Evolutionary conservation across 2,329 filamentous ascomycete genomes (phyloP).

Genomic region (Penicillium polonicum): DNA sequence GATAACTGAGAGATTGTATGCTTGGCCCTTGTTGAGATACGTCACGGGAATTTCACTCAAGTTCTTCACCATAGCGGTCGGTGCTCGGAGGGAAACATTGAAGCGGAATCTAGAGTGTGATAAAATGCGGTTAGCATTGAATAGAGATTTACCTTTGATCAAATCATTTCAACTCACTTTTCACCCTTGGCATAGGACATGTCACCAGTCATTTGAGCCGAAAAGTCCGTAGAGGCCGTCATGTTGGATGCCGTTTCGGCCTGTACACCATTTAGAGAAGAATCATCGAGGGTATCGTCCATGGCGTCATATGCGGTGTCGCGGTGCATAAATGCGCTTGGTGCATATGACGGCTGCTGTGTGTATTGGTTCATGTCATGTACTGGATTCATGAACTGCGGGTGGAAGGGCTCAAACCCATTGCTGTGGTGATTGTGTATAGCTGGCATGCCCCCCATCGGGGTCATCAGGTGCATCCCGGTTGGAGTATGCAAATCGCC

Average conservation of each 20-base stretch:
- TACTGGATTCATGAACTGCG: slow-evolving; percentile 55
- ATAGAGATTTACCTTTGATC: slow-evolving; percentile 7
- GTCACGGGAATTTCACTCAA: slow-evolving; percentile 92
- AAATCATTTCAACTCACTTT: slow-evolving; percentile 48
- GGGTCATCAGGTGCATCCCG: slow-evolving; percentile 72
- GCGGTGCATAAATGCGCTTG: slow-evolving; percentile 76
- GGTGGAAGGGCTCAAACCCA: slow-evolving; percentile 63
- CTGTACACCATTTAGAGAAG: slow-evolving; percentile 60
- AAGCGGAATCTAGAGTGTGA: slow-evolving; percentile 69
- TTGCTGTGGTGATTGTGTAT: slow-evolving; percentile 59
- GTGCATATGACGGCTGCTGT: slow-evolving; percentile 64
- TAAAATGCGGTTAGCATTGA: slow-evolving; percentile 15
- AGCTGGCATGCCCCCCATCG: slow-evolving; percentile 70
- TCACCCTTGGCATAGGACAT: slow-evolving; percentile 46
- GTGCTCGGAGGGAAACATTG: slow-evolving; percentile 84
- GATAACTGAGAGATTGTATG: slow-evolving; percentile 80
- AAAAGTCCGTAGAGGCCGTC: slow-evolving; percentile 30
- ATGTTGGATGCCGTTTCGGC: slow-evolving; percentile 55
- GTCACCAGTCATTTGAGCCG: slow-evolving; percentile 21
- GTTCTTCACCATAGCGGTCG: slow-evolving; percentile 89
- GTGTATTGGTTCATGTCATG: slow-evolving; percentile 71
- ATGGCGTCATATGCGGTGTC: slow-evolving; percentile 78
- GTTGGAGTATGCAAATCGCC: slow-evolving; percentile 84
- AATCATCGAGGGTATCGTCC: slow-evolving; percentile 65
- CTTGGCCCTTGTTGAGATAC: slow-evolving; percentile 96